Evolutionary conservation across 805 yeast genomes (phyloP).

Genomic region (Dipodascus albidus): DNA sequence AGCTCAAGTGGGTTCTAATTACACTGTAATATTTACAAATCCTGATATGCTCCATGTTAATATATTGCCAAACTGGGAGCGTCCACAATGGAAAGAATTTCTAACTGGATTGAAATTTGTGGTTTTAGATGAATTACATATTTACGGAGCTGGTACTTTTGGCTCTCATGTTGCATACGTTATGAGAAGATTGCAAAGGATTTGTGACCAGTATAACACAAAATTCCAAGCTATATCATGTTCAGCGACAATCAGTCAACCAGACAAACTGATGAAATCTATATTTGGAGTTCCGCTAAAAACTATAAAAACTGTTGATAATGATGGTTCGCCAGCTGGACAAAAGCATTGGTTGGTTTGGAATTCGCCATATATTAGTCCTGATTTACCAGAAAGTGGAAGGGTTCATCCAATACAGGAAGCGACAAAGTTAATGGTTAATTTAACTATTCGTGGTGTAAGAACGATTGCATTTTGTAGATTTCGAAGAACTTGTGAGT

Average conservation of each 20-base stretch:
- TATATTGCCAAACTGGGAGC: constrained; percentile 62
- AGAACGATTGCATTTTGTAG: constrained; percentile 87
- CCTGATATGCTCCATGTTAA: constrained; percentile 90
- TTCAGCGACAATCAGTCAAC: constrained; percentile 82
- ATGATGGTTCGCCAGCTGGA: constrained; percentile 89
- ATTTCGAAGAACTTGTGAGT: constrained; percentile 75
- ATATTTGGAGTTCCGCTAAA: constrained; percentile 48
- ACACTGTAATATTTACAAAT: constrained; percentile 75
- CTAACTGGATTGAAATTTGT: constrained; percentile 54
- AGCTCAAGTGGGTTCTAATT: not conserved
- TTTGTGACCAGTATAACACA: constrained; percentile 46
- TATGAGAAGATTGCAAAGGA: constrained; percentile 64
- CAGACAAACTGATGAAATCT: constrained; percentile 56
- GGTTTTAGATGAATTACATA: constrained; percentile 77
- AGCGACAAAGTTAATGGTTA: constrained; percentile 62
- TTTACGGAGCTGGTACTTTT: constrained; percentile 69
- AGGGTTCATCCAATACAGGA: constrained; percentile 64
- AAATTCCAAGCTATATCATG: constrained; percentile 69
- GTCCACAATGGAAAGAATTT: constrained; percentile 53
- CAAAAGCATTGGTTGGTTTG: constrained; percentile 65
- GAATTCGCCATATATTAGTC: constrained; percentile 68
- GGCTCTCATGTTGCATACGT: constrained; percentile 88
- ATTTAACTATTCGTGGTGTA: constrained; percentile 49
- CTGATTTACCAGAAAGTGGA: constrained; percentile 44
- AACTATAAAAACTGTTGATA: constrained; percentile 44